Conservation (phyloP, 2,329 filamentous ascomycete species). For the Stemphylium vesicarium region DNA sequence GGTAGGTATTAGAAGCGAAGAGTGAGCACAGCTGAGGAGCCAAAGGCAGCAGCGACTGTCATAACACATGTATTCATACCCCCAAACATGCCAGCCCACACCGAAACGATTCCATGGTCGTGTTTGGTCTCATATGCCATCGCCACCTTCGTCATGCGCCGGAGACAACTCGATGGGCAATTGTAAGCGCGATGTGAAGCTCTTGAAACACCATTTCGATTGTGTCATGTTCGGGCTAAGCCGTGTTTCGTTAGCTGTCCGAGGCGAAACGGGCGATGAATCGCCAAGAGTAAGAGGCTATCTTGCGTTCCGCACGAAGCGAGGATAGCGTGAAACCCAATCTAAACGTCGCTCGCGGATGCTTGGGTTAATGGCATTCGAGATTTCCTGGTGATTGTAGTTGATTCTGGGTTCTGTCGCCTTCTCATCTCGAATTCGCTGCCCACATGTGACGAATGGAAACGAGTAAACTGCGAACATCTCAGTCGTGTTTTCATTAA, state of each 20-base stretch:
- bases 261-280: slow-evolving; percentile 40
- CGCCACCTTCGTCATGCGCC: slow-evolving; percentile 9
- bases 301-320: slow-evolving; percentile 24
- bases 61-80: slow-evolving; percentile 22
- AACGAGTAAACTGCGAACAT: too few species aligned
- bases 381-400: too few species aligned
- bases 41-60: slow-evolving; percentile 20
- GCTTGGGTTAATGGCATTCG: not conserved
- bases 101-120: slow-evolving; percentile 21
- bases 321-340: slow-evolving; percentile 33
- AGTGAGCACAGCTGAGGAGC: slow-evolving; percentile 39
- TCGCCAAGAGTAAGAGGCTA: slow-evolving; percentile 42
- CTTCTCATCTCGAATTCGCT: too few species aligned
- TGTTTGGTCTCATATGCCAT: slow-evolving; percentile 26
- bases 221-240: slow-evolving; percentile 23
- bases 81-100: slow-evolving; percentile 17
- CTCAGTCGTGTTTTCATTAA: too few species aligned
- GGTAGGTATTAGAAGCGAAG: slow-evolving; percentile 12
- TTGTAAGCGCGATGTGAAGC: slow-evolving; percentile 17
- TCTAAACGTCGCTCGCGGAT: slow-evolving; percentile 19
- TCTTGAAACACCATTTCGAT: slow-evolving; percentile 24
- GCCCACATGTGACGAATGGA: too few species aligned
- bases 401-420: too few species aligned
- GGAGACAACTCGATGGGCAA: slow-evolving; percentile 11
- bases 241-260: slow-evolving; percentile 27